Conservation (phyloP, 805 yeast genomes). For the Maudiozyma barnettii region DNA sequence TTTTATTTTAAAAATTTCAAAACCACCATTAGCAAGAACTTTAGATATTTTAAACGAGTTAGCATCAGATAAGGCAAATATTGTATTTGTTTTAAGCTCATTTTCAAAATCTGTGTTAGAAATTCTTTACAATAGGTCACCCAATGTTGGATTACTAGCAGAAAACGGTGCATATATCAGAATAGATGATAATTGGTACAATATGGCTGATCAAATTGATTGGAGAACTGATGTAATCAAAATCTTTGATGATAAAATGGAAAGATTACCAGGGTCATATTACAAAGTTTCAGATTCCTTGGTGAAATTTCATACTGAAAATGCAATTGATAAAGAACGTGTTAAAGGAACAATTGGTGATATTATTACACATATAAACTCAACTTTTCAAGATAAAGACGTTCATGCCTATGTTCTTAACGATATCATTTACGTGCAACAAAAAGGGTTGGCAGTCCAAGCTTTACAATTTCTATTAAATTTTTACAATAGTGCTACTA, state of each 20-base stretch:
- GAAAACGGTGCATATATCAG: constrained; percentile 82
- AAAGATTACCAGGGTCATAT: constrained; percentile 71
- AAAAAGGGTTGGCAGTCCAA: constrained; percentile 44
- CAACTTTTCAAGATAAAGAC: constrained; percentile 48
- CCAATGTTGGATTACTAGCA: constrained; percentile 73
- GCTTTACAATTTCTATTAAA: constrained; percentile 47
- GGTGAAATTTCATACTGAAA: constrained; percentile 65
- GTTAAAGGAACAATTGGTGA: constrained; percentile 69
- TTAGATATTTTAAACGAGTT: constrained; percentile 51
- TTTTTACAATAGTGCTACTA: constrained; percentile 24
- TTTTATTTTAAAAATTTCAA: constrained; percentile 39
- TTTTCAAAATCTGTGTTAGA: constrained; percentile 57
- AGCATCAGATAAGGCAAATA: constrained; percentile 41
- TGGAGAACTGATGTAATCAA: constrained; percentile 31
- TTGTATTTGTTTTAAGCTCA: constrained; percentile 63
- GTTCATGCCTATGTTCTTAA: constrained; percentile 72
- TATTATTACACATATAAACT: constrained; percentile 74
- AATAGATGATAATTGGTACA: constrained; percentile 48
- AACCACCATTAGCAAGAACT: constrained; percentile 53
- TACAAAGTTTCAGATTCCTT: constrained; percentile 68
- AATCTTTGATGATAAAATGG: constrained; percentile 37
- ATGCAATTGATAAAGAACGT: constrained; percentile 53
- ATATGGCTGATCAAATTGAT: constrained; percentile 46
- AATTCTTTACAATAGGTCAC: constrained; percentile 54
- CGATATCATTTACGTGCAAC: constrained; percentile 62